A percentile compares a stretch with the other conserved stretches of the same genome.
Evolutionary conservation across 306 rosid genomes (phyloP).

Genomic region (Pyrus pyrifolia): DNA sequence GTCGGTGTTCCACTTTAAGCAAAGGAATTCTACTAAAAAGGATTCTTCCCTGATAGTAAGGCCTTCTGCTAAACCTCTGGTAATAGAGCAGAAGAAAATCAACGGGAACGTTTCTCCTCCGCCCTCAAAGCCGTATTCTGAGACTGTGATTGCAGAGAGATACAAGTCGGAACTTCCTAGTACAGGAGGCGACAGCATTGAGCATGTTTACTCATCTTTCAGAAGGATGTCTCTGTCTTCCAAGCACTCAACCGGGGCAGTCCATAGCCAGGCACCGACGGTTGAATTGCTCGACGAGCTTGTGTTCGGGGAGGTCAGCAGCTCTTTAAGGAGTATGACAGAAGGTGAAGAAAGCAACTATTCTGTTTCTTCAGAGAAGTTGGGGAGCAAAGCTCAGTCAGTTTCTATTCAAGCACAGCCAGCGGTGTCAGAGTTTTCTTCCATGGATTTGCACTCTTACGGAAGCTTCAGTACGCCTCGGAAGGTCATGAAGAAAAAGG

Average conservation of each 20-base stretch:
- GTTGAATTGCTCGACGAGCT: constrained; percentile 40
- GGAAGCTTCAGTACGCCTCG: constrained; percentile 21
- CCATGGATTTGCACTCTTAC: constrained; percentile 10
- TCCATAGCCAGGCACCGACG: constrained; percentile 20
- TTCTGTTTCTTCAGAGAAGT: constrained; percentile 14
- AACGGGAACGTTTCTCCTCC: neutral
- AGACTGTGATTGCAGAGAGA: neutral
- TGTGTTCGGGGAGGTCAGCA: constrained; percentile 23
- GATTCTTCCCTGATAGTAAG: constrained; percentile 1
- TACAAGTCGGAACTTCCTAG: neutral
- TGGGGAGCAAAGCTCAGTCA: constrained; percentile 12
- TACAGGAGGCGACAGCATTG: neutral
- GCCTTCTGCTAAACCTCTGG: constrained; percentile 3
- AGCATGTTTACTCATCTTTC: constrained; percentile 9
- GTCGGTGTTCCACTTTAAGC: neutral
- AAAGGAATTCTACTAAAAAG: constrained; percentile 2
- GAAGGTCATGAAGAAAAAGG: constrained; percentile 23
- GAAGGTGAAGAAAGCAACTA: constrained; percentile 25
- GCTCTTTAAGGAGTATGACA: constrained; percentile 3
- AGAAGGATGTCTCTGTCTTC: constrained; percentile 2
- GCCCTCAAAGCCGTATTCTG: neutral
- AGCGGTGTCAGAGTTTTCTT: constrained; percentile 20
- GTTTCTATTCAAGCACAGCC: constrained; percentile 14
- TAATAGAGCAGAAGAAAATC: constrained; percentile 7
- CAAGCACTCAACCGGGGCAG: constrained; percentile 8